Conservation (phyloP, 2,329 filamentous ascomycete species). For the Phialophora chinensis region DNA sequence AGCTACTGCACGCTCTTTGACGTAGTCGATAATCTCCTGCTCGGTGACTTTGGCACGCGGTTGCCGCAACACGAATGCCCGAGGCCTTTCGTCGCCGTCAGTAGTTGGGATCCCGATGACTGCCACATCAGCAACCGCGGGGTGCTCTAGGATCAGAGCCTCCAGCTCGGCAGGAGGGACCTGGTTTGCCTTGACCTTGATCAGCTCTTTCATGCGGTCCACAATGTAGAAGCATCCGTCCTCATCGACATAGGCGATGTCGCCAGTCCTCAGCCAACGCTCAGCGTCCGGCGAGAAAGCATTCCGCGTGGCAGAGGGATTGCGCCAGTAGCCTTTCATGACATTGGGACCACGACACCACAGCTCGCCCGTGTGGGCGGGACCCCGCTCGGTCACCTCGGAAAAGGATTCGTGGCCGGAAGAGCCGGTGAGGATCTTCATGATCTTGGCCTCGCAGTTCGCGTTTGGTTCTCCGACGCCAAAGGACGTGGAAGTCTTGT, state of each 20-base stretch:
- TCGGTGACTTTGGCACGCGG: slow-evolving; percentile 42
- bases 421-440: no score
- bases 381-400: neutral
- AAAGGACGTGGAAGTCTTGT: neutral
- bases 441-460: slow-evolving; percentile 71
- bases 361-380: slow-evolving; percentile 57
- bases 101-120: slow-evolving; percentile 69
- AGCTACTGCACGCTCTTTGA: slow-evolving; percentile 25
- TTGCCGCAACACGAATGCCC: slow-evolving; percentile 53
- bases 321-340: slow-evolving; percentile 65
- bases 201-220: slow-evolving; percentile 70
- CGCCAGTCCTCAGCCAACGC: slow-evolving; percentile 68
- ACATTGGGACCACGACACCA: slow-evolving; percentile 61
- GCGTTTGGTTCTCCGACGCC: slow-evolving; percentile 71
- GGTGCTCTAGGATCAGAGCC: slow-evolving; percentile 61
- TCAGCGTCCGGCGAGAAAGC: slow-evolving; percentile 57
- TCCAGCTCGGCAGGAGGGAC: slow-evolving; percentile 67
- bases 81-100: slow-evolving; percentile 41
- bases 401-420: slow-evolving; percentile 55
- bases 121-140: slow-evolving; percentile 66
- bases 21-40: slow-evolving; percentile 45
- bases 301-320: slow-evolving; percentile 60
- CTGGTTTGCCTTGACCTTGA: no score
- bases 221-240: slow-evolving; percentile 60
- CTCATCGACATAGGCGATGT: slow-evolving; percentile 56